Conservation (phyloP, 805 yeast species). For the Geotrichum ghanense region DNA sequence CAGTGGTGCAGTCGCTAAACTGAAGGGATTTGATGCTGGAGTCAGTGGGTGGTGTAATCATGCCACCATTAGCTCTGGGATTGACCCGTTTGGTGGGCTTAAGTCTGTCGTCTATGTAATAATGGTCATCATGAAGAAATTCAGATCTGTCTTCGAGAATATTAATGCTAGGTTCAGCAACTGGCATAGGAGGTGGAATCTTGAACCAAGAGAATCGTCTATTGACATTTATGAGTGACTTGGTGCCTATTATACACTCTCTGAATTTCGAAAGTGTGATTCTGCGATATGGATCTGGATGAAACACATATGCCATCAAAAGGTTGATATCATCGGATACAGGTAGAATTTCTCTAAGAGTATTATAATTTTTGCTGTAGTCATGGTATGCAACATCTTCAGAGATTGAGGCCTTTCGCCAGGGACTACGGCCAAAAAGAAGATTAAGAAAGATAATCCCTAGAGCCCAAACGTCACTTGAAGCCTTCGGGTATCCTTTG, state of each 20-base stretch:
- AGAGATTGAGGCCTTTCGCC: conserved; percentile 64
- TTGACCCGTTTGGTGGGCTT: not conserved
- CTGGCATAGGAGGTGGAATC: not conserved
- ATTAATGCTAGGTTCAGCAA: not conserved
- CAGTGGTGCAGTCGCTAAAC: conserved; percentile 2
- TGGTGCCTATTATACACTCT: not conserved
- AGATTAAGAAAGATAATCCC: conserved; percentile 73
- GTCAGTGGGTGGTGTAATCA: not conserved
- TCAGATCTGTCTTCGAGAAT: not conserved
- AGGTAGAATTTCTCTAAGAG: conserved; percentile 60
- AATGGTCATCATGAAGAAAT: not conserved
- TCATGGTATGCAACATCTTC: conserved; percentile 56
- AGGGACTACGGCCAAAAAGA: conserved; percentile 77
- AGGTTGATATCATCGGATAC: conserved; percentile 44
- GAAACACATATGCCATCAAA: not conserved
- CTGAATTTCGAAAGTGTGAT: not conserved
- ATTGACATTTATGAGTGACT: not conserved
- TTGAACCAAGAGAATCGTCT: conserved; percentile 2
- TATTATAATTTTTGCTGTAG: conserved; percentile 41
- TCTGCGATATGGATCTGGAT: not conserved
- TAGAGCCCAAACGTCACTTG: conserved; percentile 82
- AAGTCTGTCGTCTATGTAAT: not conserved
- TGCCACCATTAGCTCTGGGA: conserved; percentile 1
- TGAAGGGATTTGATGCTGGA: not conserved
- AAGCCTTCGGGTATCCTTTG: conserved; percentile 44